These are phyloP conservation scores for Candida anutae DNA, from an alignment of 1,139 yeast species.

Conservation along the genomic window DNA sequence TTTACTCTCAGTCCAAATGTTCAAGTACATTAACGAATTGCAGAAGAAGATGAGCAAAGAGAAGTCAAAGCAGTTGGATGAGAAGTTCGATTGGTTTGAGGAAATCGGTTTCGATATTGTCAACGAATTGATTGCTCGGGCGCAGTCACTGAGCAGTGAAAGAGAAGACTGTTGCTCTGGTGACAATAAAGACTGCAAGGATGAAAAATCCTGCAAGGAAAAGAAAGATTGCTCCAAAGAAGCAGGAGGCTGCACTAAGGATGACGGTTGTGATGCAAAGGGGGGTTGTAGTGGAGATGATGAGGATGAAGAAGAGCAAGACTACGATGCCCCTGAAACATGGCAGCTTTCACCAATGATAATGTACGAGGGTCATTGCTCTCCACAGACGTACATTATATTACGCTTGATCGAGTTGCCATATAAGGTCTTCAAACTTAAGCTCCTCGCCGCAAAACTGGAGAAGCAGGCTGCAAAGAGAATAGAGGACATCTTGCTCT, in stretches of 20 bases:
- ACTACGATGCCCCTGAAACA: conserved; percentile 13
- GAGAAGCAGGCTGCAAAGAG: conserved; percentile 9
- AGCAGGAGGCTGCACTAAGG: neutral
- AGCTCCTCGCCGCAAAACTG: conserved; percentile 4
- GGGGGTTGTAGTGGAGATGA: conserved; percentile 7
- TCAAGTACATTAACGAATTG: conserved; percentile 28
- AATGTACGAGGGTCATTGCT: conserved; percentile 27
- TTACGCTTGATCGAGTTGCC: conserved; percentile 11
- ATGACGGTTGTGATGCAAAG: conserved; percentile 5
- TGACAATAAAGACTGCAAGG: conserved; percentile 5
- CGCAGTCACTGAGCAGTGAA: no score
- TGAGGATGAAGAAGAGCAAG: conserved; percentile 11
- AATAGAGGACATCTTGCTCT: conserved; percentile 6
- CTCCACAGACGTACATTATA: conserved; percentile 28
- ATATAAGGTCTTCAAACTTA: conserved; percentile 10
- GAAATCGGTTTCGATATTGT: conserved; percentile 39
- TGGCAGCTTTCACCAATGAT: conserved; percentile 34
- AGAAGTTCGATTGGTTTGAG: conserved; percentile 60
- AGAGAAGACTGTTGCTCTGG: conserved; percentile 1
- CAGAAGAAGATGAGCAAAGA: conserved; percentile 13
- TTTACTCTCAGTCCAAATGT: conserved; percentile 47
- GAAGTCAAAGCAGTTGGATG: conserved; percentile 25
- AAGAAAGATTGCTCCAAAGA: conserved; percentile 2
- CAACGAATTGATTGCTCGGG: conserved; percentile 24
- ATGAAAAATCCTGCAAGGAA: conserved; percentile 1